Evolutionary conservation across 805 yeast species (phyloP), one percentile per base, ranked within the genome.

Genomic region (Zygosaccharomyces bailii): DNA sequence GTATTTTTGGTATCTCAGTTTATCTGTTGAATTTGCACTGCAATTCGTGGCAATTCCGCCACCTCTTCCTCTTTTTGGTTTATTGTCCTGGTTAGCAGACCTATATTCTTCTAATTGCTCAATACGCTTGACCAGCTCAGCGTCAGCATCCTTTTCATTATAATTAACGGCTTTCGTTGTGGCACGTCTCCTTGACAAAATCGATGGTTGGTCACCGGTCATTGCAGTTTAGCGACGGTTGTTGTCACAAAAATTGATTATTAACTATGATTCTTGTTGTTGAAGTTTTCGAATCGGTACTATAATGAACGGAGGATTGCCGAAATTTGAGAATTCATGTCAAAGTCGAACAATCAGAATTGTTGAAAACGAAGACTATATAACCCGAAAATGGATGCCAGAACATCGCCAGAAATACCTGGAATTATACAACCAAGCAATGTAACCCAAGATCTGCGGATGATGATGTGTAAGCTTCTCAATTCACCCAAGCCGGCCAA

Each of bases 401-500:
- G 44, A 31, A 44, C 34, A 7, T 43, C 88, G 52, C 97, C 97
- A 3, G 80, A 74, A 34, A 84, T 91, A 27, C 97, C 97, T 1
- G 99, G 99, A 18, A 78, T 77, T 11, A 70, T 74, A 42, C 86
- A 89, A 51, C 85, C 91, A 2, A 82, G 80, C 1, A 79, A 79
- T 42, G 85, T 86, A 16, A 79, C 84, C 0, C 75, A 74, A 19
- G 88, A 78, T 45, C 72, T 91, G 43, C 78, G 81, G 57, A 72
- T 72, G 42, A 80, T 82, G 67, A 83, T 90, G 3, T 82, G 89
- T 34, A 60, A 78, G 56, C 68, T 84, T 50, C 60, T 84, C 55
- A 71, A 78, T 53, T 69, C 81, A 52, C 73, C 80, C 24, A 73
- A 76, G 32, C 70, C 75, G 13, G 54, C 66, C 4, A 60, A 61